A percentile compares a stretch with the other conserved stretches of the same genome.
Evolutionary conservation across 1,284 basidiomycete species (phyloP).

Genomic region (Neonothopanus nambi): DNA sequence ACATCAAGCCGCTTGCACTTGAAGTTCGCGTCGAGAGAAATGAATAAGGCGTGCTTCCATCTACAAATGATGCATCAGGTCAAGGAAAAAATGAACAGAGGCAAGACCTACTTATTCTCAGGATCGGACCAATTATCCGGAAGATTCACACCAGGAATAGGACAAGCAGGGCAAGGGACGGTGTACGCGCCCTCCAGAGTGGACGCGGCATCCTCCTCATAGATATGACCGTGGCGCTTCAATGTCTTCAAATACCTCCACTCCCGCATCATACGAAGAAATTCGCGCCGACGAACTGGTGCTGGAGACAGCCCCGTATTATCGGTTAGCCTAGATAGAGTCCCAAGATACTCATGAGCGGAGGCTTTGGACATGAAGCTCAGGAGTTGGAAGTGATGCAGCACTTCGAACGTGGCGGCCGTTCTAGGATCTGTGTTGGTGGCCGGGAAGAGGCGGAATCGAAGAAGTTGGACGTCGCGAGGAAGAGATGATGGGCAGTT

Average conservation of each 20-base stretch:
- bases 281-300: neutral
- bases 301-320: constrained; percentile 21
- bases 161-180: constrained; percentile 24
- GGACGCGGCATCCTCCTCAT: constrained; percentile 16
- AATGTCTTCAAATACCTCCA: constrained; percentile 21
- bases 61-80: too few relatives aligned
- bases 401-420: constrained; percentile 23
- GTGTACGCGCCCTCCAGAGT: constrained; percentile 15
- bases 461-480: constrained; percentile 24
- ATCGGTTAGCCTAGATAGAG: constrained; percentile 20
- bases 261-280: constrained; percentile 15
- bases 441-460: constrained; percentile 22
- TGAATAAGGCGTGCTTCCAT: constrained; percentile 17
- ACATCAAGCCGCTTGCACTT: constrained; percentile 14
- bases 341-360: constrained; percentile 25
- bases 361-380: constrained; percentile 26
- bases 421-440: constrained; percentile 22
- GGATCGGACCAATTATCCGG: constrained; percentile 10
- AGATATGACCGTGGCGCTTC: constrained; percentile 20
- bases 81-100: too few relatives aligned
- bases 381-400: constrained; percentile 26
- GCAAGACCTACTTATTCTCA: too few relatives aligned
- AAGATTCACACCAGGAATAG: constrained; percentile 23
- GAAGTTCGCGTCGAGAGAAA: constrained; percentile 15
- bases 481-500: constrained; percentile 11